Evolutionary conservation across 139 green algal genomes (phyloP).

Genomic region (Tetradesmus lagerheimii): DNA sequence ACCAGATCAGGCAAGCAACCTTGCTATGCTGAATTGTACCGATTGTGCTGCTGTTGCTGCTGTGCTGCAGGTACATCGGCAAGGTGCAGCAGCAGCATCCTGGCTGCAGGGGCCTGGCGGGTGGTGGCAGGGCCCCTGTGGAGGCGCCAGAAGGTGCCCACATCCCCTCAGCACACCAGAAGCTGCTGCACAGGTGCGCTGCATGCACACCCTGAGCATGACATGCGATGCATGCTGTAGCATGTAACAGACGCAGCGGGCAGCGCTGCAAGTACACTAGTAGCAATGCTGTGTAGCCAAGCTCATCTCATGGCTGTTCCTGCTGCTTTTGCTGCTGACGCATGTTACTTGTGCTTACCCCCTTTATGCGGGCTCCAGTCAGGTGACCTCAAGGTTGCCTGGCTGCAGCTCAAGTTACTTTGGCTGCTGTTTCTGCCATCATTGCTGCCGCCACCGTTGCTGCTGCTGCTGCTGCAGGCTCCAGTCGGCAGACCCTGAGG

Average conservation of each 20-base stretch:
- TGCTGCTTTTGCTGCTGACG: neutral
- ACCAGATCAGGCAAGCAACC: neutral
- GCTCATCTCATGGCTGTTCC: no score
- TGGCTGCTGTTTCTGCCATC: neutral
- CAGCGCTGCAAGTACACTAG: no score
- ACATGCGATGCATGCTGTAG: no score
- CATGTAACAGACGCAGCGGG: no score
- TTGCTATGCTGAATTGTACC: no score
- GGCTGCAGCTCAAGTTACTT: neutral
- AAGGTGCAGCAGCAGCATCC: neutral
- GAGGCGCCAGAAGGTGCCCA: neutral
- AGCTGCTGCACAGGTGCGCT: conserved; percentile 44
- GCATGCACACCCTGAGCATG: no score
- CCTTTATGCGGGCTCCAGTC: conserved; percentile 62
- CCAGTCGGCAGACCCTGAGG: conserved; percentile 67
- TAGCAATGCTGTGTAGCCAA: no score
- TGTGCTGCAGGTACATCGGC: conserved; percentile 32
- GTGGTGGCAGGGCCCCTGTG: neutral
- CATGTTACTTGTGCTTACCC: no score
- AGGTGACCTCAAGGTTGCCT: conserved; percentile 32
- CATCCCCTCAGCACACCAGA: conserved; percentile 41
- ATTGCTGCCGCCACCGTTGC: neutral
- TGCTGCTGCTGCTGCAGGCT: conserved; percentile 53
- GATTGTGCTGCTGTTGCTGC: neutral
- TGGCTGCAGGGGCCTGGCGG: conserved; percentile 4